Evolutionary conservation across 495 filamentous ascomycete species (phyloP).

Genomic region (Neurospora discreta): DNA sequence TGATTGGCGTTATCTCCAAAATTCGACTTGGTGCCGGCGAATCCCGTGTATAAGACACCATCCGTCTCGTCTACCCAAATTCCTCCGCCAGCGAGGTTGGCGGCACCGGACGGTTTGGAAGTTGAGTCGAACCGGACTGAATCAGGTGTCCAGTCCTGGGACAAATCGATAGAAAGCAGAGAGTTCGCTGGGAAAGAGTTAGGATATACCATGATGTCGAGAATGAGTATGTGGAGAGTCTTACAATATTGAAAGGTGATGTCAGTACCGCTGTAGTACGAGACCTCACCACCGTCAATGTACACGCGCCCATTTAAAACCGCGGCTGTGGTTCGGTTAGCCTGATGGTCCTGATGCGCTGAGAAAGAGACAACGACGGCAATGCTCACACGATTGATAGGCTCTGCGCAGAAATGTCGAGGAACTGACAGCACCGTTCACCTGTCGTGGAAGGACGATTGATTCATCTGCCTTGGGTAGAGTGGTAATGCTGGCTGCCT

Average conservation of each 20-base stretch:
- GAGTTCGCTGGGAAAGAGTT: constrained; percentile 4
- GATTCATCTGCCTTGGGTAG: not conserved
- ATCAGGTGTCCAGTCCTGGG: constrained; percentile 9
- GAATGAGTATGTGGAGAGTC: not conserved
- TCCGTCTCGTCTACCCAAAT: constrained; percentile 13
- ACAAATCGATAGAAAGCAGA: constrained; percentile 13
- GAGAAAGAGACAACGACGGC: not conserved
- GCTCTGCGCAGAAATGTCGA: constrained; percentile 12
- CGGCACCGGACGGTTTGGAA: constrained; percentile 8
- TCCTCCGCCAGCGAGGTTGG: constrained; percentile 8
- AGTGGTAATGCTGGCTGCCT: not conserved
- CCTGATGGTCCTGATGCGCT: not conserved
- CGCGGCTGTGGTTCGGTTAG: constrained; percentile 6
- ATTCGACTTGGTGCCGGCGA: constrained; percentile 6
- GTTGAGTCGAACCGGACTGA: constrained; percentile 6
- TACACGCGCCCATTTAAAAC: constrained; percentile 13
- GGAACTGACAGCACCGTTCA: constrained; percentile 6
- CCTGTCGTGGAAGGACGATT: constrained; percentile 8
- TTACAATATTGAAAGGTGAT: constrained; percentile 13
- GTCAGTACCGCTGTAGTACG: constrained; percentile 3
- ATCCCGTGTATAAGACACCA: constrained; percentile 12
- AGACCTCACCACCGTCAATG: constrained; percentile 15
- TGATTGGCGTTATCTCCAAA: constrained; percentile 6
- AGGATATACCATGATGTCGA: not conserved
- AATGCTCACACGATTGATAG: constrained; percentile 15